Base-by-base conservation (phyloP, 2,329 filamentous ascomycete species). In the Hypoxylon sp. region DNA sequence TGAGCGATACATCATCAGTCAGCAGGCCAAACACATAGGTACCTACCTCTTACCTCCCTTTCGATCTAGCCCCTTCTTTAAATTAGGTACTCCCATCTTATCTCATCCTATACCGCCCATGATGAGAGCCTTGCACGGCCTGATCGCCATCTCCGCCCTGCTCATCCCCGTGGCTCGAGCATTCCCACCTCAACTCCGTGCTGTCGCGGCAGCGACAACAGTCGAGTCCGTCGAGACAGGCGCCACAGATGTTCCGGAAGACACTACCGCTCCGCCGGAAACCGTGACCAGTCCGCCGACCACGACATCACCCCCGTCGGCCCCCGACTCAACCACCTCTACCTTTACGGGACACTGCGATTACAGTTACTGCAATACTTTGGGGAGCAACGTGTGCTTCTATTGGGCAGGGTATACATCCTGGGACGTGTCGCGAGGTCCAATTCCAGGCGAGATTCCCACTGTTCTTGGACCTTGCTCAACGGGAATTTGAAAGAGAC, bases 341-440 rank as follows among this genome's bases (percentile, higher is more conserved):
- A 44, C 22, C 49, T 61, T 61, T 59, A 62, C 61, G 25, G 48
- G 62, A 2, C 8, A 64, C n/a, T 79, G 77, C 68, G 72, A 77
- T 66, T 65, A 75, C 25, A 59, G 66, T 31, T 77, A 64, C 64
- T 78, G 76, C 69, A 61, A 70, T 48, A 46, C 70, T 14, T 8
- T 44, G 10, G 72, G 73, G 3, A 74, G 62, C 13, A 69, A 60
- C 13, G 57, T 75, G 30, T 79, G 78, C 63, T 68, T 73, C 50
- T 77, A 77, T 64, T 79, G 74, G 75, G 77, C 69, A 14, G 76
- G 76, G 22, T 65, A 73, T 61, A 79, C 78, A 3, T 72, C 73
- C 14, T 78, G 69, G 65, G 75, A 79, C 13, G 64, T 75, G 37
- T 70, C 66, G 22, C 67, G 58, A 2, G 76, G 76, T 5, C 73